Evolutionary conservation across 1,139 yeast species (phyloP), one percentile per base, ranked within the genome.

Genomic region (Geotrichum cucujoidarum): DNA sequence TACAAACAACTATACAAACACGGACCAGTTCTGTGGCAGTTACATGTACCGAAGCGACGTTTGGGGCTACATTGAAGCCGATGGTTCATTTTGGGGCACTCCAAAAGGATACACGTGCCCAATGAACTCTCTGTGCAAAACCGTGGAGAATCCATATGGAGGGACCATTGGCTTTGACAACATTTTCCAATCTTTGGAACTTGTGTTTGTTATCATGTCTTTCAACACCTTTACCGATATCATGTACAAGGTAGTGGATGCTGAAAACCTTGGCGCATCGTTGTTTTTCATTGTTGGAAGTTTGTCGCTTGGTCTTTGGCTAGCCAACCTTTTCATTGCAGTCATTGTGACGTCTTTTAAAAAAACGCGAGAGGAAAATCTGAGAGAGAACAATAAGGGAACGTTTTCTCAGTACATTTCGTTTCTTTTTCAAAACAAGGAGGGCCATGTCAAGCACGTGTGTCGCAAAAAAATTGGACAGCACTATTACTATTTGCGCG

Each of bases 211-310:
- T 27, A 71, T 89, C 33, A 83, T 90, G 78, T 83, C 92, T 62
- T 92, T 90, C 17, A 92, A 92, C 63, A 89, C 97, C 0, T 92
- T 89, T 63, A 81, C 95, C 0, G 95, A 88, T 64, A 70, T 88
- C 56, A 87, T 92, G 96, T 89, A 88, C 61, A 70, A 81, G 55
- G 78, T 88, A 1, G 84, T 87, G 81, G 89, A 88, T 60, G 74
- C 94, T 1, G 97, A 92, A 59, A 78, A 80, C 48, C 70, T 87
- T 72, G 88, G 81, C 0, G 81, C 96, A 0, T 74, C 87, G 14
- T 65, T 92, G 25, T 90, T 82, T 61, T 90, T 81, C 66, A 78
- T 92, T n/a, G 72, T 76, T 47, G 79, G 86, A 8, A 79, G 86
- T 14, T 77, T 90, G 55, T 74, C 89, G 6, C 67, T 92, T 57